These are phyloP conservation scores for Oryza glumipatula DNA, from an alignment of 176 grass and related monocot species.

Conservation along the genomic window DNA sequence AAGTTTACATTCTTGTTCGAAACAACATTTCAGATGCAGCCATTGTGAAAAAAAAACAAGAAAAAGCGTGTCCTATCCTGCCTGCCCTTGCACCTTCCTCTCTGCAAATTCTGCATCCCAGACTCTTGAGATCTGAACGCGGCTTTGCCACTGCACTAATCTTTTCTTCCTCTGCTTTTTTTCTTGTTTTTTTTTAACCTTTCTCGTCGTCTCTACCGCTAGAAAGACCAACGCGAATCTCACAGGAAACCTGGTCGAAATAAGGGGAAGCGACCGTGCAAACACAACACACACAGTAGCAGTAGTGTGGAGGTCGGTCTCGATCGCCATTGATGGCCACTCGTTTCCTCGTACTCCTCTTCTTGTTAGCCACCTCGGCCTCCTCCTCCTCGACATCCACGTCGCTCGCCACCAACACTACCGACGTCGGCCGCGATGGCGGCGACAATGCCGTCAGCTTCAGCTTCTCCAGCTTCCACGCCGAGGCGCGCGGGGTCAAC, in stretches of 20 bases:
- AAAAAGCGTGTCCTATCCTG: no score
- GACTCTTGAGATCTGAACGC: conserved; percentile 10
- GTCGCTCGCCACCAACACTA: conserved; percentile 48
- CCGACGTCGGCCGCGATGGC: neutral
- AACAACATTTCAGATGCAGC: neutral
- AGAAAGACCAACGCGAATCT: neutral
- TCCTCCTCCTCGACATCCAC: conserved; percentile 3
- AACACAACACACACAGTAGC: neutral
- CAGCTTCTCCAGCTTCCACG: conserved; percentile 56
- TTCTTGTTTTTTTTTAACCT: neutral
- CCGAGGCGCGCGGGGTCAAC: neutral
- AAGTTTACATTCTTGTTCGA: neutral
- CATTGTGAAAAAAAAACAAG: no score
- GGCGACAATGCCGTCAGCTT: neutral
- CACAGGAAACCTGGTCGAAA: neutral
- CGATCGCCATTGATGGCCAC: conserved; percentile 38
- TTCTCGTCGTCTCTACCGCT: neutral
- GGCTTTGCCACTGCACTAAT: conserved; percentile 32
- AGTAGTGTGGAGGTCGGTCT: neutral
- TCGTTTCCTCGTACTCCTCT: conserved; percentile 48
- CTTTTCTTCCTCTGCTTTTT: neutral
- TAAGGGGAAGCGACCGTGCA: conserved; percentile 9
- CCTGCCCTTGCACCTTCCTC: conserved; percentile 5
- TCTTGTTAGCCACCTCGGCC: neutral
- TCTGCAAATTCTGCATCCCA: no score